Evolutionary conservation across 169 alveolate genomes (phyloP).

Genomic region (Cryptosporidium canis): DNA sequence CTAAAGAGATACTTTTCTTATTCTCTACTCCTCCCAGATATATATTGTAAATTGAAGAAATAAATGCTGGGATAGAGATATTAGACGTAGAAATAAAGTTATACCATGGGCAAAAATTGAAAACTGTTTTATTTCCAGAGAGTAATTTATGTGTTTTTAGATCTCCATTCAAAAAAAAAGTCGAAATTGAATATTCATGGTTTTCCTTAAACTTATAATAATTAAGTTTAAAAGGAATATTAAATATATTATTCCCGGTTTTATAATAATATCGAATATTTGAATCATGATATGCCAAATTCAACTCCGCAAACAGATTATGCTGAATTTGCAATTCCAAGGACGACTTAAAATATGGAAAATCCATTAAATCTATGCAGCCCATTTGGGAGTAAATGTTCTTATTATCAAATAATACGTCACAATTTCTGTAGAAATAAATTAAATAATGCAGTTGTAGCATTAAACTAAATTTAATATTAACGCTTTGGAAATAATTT

Average conservation of each 20-base stretch:
- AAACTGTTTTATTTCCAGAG: neutral
- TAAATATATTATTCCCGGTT: neutral
- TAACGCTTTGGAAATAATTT: neutral
- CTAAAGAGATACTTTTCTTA: neutral
- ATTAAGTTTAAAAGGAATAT: neutral
- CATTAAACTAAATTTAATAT: constrained; percentile 5
- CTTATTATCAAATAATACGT: neutral
- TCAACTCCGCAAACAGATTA: constrained; percentile 8
- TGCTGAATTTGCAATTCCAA: constrained; percentile 22
- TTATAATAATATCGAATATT: neutral
- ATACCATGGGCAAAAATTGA: constrained; percentile 24
- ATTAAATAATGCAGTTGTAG: neutral
- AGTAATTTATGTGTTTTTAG: neutral
- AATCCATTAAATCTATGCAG: neutral
- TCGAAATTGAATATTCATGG: neutral
- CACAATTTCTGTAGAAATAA: neutral
- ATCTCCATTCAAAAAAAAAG: constrained; percentile 4
- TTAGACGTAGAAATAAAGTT: constrained; percentile 11
- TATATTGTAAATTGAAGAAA: neutral
- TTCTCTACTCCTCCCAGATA: neutral
- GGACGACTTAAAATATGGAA: neutral
- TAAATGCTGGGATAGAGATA: neutral
- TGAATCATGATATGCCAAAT: constrained; percentile 5
- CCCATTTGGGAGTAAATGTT: neutral
- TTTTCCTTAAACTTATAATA: neutral